Evolutionary conservation across 148 eudicot species (phyloP).

Genomic region (Spergularia bocconei): DNA sequence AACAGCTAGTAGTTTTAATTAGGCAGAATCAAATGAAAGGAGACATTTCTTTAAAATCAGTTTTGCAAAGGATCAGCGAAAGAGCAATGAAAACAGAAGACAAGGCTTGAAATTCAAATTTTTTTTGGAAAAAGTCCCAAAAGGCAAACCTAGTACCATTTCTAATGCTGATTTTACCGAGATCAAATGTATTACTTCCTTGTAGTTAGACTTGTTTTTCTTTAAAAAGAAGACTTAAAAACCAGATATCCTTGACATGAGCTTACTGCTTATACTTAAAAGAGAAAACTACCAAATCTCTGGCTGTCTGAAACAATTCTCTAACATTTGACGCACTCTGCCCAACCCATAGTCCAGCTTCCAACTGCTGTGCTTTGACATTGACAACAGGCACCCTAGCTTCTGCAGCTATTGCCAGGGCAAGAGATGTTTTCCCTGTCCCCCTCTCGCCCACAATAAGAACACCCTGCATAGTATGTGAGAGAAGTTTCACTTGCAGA

Average conservation of each 20-base stretch:
- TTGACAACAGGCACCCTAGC: slow-evolving; percentile 92
- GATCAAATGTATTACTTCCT: background rate
- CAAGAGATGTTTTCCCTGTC: slow-evolving; percentile 89
- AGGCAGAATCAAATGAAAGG: background rate
- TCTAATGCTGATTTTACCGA: background rate
- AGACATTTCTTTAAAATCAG: slow-evolving; percentile 2
- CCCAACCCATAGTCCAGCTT: slow-evolving; percentile 90
- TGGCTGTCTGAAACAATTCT: slow-evolving; percentile 91
- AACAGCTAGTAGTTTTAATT: background rate
- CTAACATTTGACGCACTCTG: slow-evolving; percentile 94
- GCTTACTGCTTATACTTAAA: slow-evolving; percentile 1
- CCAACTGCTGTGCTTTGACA: slow-evolving; percentile 85
- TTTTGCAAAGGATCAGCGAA: background rate
- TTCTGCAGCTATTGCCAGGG: slow-evolving; percentile 91
- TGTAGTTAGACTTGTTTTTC: background rate
- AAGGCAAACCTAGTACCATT: background rate
- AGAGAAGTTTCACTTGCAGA: slow-evolving; percentile 1
- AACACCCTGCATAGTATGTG: slow-evolving; percentile 65
- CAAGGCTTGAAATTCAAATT: background rate
- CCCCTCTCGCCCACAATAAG: slow-evolving; percentile 94
- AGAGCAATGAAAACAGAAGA: background rate
- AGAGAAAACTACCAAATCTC: slow-evolving; percentile 70
- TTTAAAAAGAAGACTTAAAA: background rate
- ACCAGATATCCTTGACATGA: background rate
- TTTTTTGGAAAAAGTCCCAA: background rate